Percentiles rank a stretch among this genome's conserved stretches.
phyloP scores from a whole-genome alignment of 2,329 filamentous ascomycete genomes.

The Phyllosticta citrichinensis region DNA sequence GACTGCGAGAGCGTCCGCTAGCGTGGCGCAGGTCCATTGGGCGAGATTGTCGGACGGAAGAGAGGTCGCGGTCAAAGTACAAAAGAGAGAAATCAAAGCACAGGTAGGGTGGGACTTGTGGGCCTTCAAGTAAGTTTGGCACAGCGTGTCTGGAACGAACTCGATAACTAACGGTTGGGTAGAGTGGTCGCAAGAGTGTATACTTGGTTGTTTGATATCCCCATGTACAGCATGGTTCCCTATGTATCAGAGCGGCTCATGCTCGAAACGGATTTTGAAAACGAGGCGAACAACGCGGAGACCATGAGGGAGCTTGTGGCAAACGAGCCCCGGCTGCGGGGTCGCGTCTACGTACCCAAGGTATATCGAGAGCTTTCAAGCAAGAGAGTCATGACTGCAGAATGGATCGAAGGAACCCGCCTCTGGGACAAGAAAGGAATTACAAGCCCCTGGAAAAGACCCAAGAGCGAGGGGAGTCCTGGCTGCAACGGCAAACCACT shows the following conservation, averaged over 20 bases:
- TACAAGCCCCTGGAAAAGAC: constrained; percentile 67
- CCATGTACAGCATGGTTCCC: constrained; percentile 79
- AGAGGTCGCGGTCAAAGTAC: constrained; percentile 91
- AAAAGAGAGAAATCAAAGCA: constrained; percentile 85
- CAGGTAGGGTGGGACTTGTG: constrained; percentile 93
- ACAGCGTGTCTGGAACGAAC: background rate
- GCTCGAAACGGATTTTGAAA: constrained; percentile 88
- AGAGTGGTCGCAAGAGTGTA: constrained; percentile 75
- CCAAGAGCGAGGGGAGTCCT: constrained; percentile 64
- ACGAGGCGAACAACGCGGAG: constrained; percentile 81
- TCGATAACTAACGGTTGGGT: constrained; percentile 3
- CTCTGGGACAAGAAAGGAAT: constrained; percentile 87
- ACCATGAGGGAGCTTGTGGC: constrained; percentile 70
- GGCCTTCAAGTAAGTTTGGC: constrained; percentile 65
- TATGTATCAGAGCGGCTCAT: constrained; percentile 88
- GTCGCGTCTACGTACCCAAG: constrained; percentile 77
- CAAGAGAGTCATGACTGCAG: constrained; percentile 78
- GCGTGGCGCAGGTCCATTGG: constrained; percentile 96
- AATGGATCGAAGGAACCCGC: constrained; percentile 93
- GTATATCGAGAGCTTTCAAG: constrained; percentile 77
- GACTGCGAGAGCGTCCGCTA: constrained; percentile 69
- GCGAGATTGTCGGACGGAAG: constrained; percentile 74
- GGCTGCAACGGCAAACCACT: constrained; percentile 59
- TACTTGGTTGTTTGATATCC: constrained; percentile 83
- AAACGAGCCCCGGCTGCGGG: constrained; percentile 63